phyloP scores from a whole-genome alignment of 306 rosid species.

The Trifolium dubium region DNA sequence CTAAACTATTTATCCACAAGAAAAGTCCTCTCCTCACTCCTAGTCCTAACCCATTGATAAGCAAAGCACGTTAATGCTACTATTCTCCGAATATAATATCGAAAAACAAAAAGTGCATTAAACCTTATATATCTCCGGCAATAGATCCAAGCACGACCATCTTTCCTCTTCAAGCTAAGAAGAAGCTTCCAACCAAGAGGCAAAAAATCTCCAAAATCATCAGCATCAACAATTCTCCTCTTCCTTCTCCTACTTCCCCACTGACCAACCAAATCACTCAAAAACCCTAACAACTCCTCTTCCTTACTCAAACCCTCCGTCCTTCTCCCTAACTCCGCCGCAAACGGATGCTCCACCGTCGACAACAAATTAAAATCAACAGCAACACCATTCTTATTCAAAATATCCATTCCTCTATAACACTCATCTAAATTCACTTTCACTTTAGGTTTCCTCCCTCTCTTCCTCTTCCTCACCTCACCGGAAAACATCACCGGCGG shows the following conservation, averaged over 20 bases:
- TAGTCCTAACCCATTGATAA: not conserved
- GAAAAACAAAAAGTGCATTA: not conserved
- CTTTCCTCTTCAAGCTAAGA: slow-evolving; percentile 78
- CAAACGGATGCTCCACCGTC: slow-evolving; percentile 58
- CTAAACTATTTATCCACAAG: too few species aligned
- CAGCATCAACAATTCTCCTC: slow-evolving; percentile 80
- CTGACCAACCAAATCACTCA: slow-evolving; percentile 78
- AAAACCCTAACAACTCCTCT: slow-evolving; percentile 70
- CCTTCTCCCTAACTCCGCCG: slow-evolving; percentile 65
- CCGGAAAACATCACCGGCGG: not conserved
- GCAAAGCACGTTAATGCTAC: not conserved
- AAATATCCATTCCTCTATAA: slow-evolving; percentile 46
- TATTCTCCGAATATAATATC: too few species aligned
- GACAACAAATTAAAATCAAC: slow-evolving; percentile 54
- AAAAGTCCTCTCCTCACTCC: too few species aligned
- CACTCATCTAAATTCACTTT: slow-evolving; percentile 54
- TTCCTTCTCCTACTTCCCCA: slow-evolving; percentile 90
- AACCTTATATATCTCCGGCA: slow-evolving; percentile 87
- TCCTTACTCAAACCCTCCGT: slow-evolving; percentile 67
- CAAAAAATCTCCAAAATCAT: slow-evolving; percentile 62
- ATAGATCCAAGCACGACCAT: slow-evolving; percentile 85
- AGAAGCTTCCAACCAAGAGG: slow-evolving; percentile 84
- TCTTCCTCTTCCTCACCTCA: slow-evolving; percentile 60
- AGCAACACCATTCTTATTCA: slow-evolving; percentile 55
- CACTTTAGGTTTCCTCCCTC: slow-evolving; percentile 80